phyloP scores from a whole-genome alignment of 176 grass and related monocot genomes.

The Oryza longistaminata region DNA sequence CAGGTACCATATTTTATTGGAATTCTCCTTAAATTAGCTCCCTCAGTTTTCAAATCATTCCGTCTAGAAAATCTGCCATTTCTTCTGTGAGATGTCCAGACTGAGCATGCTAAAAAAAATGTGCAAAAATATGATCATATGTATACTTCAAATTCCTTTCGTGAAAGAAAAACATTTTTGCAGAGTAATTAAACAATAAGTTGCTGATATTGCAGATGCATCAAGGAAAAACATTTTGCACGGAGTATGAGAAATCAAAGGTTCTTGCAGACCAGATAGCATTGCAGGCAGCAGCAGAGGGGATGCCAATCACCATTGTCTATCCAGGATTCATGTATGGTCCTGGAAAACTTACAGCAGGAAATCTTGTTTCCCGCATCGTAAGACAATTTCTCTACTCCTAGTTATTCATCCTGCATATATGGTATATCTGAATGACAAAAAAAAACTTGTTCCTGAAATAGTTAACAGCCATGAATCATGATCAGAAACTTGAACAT shows the following conservation, averaged over 20 bases:
- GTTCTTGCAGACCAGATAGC: constrained; percentile 73
- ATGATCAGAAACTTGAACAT: constrained; percentile 26
- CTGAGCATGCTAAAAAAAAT: too few species aligned
- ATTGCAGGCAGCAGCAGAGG: constrained; percentile 71
- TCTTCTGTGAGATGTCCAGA: too few species aligned
- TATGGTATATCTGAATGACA: too few species aligned
- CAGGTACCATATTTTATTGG: constrained; percentile 45
- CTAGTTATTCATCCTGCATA: background rate
- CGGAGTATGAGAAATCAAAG: constrained; percentile 97
- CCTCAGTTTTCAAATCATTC: too few species aligned
- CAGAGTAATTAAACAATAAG: background rate
- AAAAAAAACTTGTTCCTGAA: background rate
- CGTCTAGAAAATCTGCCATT: too few species aligned
- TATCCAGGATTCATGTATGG: constrained; percentile 95
- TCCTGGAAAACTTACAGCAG: constrained; percentile 75
- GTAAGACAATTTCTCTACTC: constrained; percentile 41
- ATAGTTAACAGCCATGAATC: background rate
- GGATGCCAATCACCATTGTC: constrained; percentile 70
- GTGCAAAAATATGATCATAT: too few species aligned
- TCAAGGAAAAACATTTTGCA: constrained; percentile 77
- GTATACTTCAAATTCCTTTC: too few species aligned
- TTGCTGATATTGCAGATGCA: constrained; percentile 62
- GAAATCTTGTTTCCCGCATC: constrained; percentile 79
- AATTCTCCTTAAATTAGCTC: too few species aligned
- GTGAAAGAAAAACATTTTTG: background rate